phyloP scores from a whole-genome alignment of 2,329 filamentous ascomycete species.

The Thielaviopsis ethacetica region DNA sequence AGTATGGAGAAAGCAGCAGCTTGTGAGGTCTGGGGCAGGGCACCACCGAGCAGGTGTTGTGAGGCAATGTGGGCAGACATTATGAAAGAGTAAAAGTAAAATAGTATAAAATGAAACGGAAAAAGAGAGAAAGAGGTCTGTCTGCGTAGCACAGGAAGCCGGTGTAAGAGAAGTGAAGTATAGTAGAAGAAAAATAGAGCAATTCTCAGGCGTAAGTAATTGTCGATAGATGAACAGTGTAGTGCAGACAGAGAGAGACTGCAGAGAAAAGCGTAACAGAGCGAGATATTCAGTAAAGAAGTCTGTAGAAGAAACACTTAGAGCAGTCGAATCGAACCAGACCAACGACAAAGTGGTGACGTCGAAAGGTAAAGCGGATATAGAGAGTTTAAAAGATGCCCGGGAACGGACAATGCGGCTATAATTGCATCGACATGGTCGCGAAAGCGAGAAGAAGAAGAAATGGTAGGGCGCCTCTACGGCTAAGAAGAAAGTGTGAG shows the following conservation, averaged over 20 bases:
- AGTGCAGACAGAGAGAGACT: neutral
- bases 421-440: constrained; percentile 11
- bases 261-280: neutral
- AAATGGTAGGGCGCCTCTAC: constrained; percentile 7
- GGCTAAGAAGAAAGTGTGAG: neutral
- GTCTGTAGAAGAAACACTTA: neutral
- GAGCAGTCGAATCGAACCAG: neutral
- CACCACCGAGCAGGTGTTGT: constrained; percentile 4
- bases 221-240: neutral
- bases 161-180: neutral
- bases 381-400: constrained; percentile 2
- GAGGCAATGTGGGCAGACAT: constrained; percentile 9
- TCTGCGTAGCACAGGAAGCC: neutral
- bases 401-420: constrained; percentile 9
- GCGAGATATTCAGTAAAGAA: neutral
- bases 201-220: neutral
- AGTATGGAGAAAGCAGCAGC: constrained; percentile 6
- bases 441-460: constrained; percentile 6
- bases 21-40: constrained; percentile 11
- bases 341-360: neutral
- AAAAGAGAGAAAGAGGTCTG: neutral
- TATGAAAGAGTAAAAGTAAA: neutral
- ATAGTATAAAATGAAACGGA: neutral
- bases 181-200: neutral
- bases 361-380: constrained; percentile 1